phyloP scores from a whole-genome alignment of 129 eudicot genomes.

The Flaveria linearis region DNA sequence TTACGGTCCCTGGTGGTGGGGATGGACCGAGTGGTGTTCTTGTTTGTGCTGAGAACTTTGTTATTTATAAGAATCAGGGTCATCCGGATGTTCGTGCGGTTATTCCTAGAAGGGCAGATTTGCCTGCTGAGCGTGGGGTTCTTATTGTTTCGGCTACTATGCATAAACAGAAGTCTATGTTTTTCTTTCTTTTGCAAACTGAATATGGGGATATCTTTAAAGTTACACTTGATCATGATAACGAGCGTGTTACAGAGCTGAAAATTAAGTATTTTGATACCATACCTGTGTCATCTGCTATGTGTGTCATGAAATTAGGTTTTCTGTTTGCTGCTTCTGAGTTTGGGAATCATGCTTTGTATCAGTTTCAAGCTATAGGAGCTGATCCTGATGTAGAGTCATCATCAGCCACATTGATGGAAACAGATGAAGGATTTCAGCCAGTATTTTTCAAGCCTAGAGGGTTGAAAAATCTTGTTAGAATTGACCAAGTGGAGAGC shows the following conservation, averaged over 20 bases:
- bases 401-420: constrained; percentile 87
- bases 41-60: constrained; percentile 96
- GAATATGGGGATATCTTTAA: constrained; percentile 95
- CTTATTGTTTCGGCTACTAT: constrained; percentile 93
- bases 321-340: constrained; percentile 96
- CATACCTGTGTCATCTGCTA: constrained; percentile 79
- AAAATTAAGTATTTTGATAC: constrained; percentile 96
- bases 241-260: constrained; percentile 79
- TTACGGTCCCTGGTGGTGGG: constrained; percentile 98
- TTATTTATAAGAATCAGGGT: constrained; percentile 92
- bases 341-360: constrained; percentile 96
- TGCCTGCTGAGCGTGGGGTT: constrained; percentile 96
- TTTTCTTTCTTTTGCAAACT: constrained; percentile 89
- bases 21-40: constrained; percentile 99
- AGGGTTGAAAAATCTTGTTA: constrained; percentile 82
- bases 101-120: constrained; percentile 87
- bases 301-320: constrained; percentile 92
- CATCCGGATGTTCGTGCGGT: constrained; percentile 89
- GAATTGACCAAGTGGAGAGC: constrained; percentile 93
- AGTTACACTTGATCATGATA: constrained; percentile 86
- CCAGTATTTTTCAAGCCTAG: constrained; percentile 98
- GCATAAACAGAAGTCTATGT: constrained; percentile 90
- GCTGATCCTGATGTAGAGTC: constrained; percentile 97
- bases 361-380: constrained; percentile 94
- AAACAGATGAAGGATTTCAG: constrained; percentile 95